phyloP scores from a whole-genome alignment of 2,329 filamentous ascomycete species.

The Penicillium sp. region DNA sequence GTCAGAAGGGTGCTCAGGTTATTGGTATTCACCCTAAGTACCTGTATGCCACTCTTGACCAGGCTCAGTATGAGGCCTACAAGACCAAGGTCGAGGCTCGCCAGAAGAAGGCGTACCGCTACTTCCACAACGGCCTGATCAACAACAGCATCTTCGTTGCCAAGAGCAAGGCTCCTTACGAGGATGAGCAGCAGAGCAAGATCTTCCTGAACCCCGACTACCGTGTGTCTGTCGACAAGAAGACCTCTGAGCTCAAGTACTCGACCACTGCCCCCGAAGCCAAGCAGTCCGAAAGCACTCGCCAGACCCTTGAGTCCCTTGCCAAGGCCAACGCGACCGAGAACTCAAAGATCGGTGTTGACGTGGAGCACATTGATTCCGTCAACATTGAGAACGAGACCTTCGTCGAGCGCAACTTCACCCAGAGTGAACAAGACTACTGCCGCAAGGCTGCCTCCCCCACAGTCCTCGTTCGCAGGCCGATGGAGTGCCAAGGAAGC shows the following conservation, averaged over 20 bases:
- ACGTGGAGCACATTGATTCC: constrained; percentile 82
- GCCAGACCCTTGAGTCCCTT: constrained; percentile 73
- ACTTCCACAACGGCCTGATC: constrained; percentile 97
- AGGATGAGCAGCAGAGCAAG: constrained; percentile 77
- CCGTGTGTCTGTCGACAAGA: constrained; percentile 81
- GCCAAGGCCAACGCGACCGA: constrained; percentile 61
- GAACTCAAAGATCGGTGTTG: constrained; percentile 83
- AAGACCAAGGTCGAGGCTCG: constrained; percentile 82
- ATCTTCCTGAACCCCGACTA: constrained; percentile 94
- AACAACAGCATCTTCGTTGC: constrained; percentile 98
- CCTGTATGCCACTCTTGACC: constrained; percentile 88
- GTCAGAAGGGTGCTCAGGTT: constrained; percentile 96
- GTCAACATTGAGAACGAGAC: constrained; percentile 93
- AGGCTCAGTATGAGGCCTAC: constrained; percentile 78
- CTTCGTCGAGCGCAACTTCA: constrained; percentile 95
- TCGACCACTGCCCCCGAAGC: constrained; percentile 66
- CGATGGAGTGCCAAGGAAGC: constrained; percentile 98
- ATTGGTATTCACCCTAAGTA: constrained; percentile 97
- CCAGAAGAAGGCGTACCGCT: constrained; percentile 98
- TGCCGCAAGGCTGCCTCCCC: constrained; percentile 73
- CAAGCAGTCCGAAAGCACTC: constrained; percentile 62
- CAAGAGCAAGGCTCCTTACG: constrained; percentile 88
- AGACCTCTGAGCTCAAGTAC: constrained; percentile 75
- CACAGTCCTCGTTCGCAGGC: constrained; percentile 88
- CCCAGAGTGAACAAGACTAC: constrained; percentile 76